Evolutionary conservation across 495 filamentous ascomycete species (phyloP).

Genomic region (Chlorociboria aeruginascens): DNA sequence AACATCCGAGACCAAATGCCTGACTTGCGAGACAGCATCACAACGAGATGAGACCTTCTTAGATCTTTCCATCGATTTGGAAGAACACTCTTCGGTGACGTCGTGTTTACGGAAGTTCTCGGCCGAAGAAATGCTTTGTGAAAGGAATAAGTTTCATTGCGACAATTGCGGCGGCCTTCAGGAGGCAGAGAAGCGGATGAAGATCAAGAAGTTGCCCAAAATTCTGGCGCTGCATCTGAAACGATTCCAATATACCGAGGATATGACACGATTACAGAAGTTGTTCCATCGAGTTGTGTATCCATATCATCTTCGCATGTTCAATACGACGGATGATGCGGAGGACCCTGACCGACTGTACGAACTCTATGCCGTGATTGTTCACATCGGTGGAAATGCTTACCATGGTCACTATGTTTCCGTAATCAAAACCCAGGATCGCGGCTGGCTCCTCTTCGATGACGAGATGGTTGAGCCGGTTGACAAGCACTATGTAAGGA

Average conservation of each 20-base stretch:
- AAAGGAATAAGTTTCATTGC: constrained; percentile 97
- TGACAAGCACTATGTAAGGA: constrained; percentile 90
- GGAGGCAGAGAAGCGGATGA: constrained; percentile 98
- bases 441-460: constrained; percentile 92
- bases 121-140: constrained; percentile 96
- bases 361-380: constrained; percentile 95
- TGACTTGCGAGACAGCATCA: constrained; percentile 92
- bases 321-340: constrained; percentile 96
- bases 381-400: constrained; percentile 95
- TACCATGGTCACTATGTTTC: constrained; percentile 97
- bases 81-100: constrained; percentile 92
- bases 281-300: constrained; percentile 96
- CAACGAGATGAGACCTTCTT: constrained; percentile 92
- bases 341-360: constrained; percentile 92
- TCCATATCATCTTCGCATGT: constrained; percentile 88
- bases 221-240: constrained; percentile 90
- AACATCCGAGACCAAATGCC: constrained; percentile 90
- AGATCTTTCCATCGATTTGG: constrained; percentile 90
- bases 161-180: constrained; percentile 94
- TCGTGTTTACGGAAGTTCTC: constrained; percentile 93
- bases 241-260: constrained; percentile 95
- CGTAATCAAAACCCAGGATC: constrained; percentile 93
- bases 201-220: constrained; percentile 88
- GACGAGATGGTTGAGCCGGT: constrained; percentile 98
- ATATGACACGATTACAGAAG: constrained; percentile 85